These are phyloP conservation scores for Talaromyces sp. DNA, from an alignment of 2,329 filamentous ascomycete genomes.

Conservation along the genomic window DNA sequence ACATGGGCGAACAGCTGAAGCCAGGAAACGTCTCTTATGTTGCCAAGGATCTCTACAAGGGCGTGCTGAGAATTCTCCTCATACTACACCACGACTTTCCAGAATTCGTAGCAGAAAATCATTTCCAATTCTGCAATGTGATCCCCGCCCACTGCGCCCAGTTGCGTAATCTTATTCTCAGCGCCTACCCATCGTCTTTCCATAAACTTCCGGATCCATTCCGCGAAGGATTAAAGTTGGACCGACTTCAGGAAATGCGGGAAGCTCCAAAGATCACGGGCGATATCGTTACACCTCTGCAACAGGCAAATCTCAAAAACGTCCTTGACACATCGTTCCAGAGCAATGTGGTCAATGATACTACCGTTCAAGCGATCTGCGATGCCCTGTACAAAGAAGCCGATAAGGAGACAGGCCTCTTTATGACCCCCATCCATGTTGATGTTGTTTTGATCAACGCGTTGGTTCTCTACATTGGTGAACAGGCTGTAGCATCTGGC, in stretches of 20 bases:
- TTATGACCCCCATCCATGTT: slow-evolving; percentile 63
- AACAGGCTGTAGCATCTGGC: slow-evolving; percentile 62
- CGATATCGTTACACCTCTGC: slow-evolving; percentile 53
- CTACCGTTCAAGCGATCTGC: slow-evolving; percentile 67
- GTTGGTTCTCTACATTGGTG: slow-evolving; percentile 76
- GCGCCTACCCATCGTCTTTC: slow-evolving; percentile 68
- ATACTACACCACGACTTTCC: slow-evolving; percentile 92
- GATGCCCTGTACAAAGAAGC: slow-evolving; percentile 65
- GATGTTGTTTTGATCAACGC: slow-evolving; percentile 73
- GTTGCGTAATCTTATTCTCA: slow-evolving; percentile 81
- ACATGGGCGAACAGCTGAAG: slow-evolving; percentile 77
- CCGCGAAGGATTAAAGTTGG: slow-evolving; percentile 69
- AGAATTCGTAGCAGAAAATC: slow-evolving; percentile 85
- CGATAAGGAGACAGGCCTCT: slow-evolving; percentile 60
- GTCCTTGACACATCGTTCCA: slow-evolving; percentile 52
- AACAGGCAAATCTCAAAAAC: slow-evolving; percentile 52
- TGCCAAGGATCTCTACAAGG: slow-evolving; percentile 80
- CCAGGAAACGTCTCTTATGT: slow-evolving; percentile 64
- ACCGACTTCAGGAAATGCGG: slow-evolving; percentile 70
- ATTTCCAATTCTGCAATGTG: slow-evolving; percentile 73
- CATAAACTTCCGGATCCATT: slow-evolving; percentile 71
- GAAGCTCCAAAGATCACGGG: slow-evolving; percentile 63
- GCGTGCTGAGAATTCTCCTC: slow-evolving; percentile 74
- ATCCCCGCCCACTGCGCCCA: slow-evolving; percentile 83
- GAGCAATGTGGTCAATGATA: slow-evolving; percentile 64